Conservation (phyloP, 2,329 filamentous ascomycete species). For the Magnaporthiopsis rhizophila region DNA sequence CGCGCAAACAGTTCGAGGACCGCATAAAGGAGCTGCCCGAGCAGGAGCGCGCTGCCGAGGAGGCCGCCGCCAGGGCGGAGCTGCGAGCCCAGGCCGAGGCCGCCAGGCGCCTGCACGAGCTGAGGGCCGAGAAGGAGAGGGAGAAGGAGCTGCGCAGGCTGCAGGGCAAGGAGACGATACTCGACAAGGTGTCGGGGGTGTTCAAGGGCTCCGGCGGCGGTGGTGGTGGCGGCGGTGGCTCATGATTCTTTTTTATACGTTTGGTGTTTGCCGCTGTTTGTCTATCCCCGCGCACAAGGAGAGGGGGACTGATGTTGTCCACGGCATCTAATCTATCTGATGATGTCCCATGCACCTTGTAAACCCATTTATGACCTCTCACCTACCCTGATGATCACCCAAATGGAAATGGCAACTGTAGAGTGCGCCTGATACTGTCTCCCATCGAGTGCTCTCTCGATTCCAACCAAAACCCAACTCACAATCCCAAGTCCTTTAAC, state of each 20-base stretch:
- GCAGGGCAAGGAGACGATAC: slow-evolving; percentile 40
- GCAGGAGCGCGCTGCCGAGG: slow-evolving; percentile 52
- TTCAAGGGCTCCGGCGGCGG: slow-evolving; percentile 20
- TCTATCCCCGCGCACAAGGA: not conserved
- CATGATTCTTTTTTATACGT: not conserved
- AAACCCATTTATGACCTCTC: not conserved
- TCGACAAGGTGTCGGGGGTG: slow-evolving; percentile 29
- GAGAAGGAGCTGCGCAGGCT: slow-evolving; percentile 47
- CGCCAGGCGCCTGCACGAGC: slow-evolving; percentile 43
- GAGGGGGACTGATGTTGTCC: not conserved
- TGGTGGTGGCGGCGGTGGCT: not conserved
- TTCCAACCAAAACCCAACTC: too few relatives aligned
- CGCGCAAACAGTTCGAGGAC: slow-evolving; percentile 44
- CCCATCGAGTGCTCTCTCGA: not conserved
- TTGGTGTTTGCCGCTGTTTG: not conserved
- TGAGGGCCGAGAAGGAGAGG: slow-evolving; percentile 48
- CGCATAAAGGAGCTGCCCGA: slow-evolving; percentile 49
- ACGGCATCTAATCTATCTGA: not conserved
- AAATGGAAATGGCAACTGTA: not conserved
- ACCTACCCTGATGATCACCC: not conserved
- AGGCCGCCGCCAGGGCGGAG: slow-evolving; percentile 57
- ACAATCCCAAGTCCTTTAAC: not conserved
- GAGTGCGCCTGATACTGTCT: not conserved
- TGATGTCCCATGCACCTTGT: not conserved
- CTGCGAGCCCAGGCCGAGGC: slow-evolving; percentile 52